These are phyloP conservation scores for Xylaria polymorpha DNA, from an alignment of 2,329 filamentous ascomycete species.

Conservation along the genomic window DNA sequence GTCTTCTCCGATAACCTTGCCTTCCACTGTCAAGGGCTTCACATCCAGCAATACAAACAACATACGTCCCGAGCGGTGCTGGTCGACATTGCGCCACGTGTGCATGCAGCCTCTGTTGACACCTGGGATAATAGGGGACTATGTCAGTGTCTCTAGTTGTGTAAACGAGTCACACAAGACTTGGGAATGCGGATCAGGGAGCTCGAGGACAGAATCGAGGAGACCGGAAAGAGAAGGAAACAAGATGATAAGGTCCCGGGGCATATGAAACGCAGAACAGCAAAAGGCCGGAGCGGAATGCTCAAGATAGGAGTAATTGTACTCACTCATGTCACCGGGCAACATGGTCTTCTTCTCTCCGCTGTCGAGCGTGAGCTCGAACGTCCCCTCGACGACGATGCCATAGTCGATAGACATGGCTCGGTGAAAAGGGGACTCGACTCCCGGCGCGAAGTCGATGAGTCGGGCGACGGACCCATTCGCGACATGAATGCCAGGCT, in stretches of 20 bases:
- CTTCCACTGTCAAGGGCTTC: slow-evolving; percentile 21
- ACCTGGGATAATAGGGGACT: too few species aligned
- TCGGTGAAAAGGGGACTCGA: slow-evolving; percentile 33
- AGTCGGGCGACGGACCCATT: slow-evolving; percentile 32
- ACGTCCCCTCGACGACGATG: slow-evolving; percentile 33
- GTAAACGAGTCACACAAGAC: too few species aligned
- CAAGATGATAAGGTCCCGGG: too few species aligned
- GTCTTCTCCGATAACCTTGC: slow-evolving; percentile 24
- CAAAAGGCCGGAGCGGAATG: too few species aligned
- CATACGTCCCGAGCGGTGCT: slow-evolving; percentile 28
- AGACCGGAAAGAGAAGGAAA: too few species aligned
- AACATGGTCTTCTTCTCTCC: slow-evolving; percentile 33
- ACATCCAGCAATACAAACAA: slow-evolving; percentile 33
- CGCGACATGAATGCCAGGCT: slow-evolving; percentile 20
- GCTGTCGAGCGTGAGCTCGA: slow-evolving; percentile 33
- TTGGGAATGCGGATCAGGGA: too few species aligned
- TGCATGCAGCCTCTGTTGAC: slow-evolving; percentile 34
- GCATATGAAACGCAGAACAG: too few species aligned
- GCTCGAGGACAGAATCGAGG: too few species aligned
- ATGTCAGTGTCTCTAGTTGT: too few species aligned
- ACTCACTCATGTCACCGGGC: slow-evolving; percentile 28
- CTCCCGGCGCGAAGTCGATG: slow-evolving; percentile 38
- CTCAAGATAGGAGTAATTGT: too few species aligned
- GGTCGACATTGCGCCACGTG: slow-evolving; percentile 30
- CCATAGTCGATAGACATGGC: slow-evolving; percentile 36